phyloP scores from a whole-genome alignment of 192 early-diverging fungal genomes.

The Backusella mclennaniae region DNA sequence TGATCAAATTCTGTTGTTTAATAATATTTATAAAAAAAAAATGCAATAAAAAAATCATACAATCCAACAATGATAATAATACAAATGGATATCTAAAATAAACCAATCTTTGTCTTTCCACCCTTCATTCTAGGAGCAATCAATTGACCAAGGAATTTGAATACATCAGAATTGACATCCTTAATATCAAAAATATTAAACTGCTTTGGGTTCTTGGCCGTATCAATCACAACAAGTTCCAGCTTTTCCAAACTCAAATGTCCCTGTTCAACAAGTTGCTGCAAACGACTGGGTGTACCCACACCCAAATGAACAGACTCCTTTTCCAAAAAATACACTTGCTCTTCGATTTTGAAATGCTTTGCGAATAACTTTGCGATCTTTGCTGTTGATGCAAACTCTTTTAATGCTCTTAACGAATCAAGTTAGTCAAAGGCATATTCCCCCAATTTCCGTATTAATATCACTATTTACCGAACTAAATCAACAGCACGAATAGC shows the following conservation, averaged over 20 bases:
- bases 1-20: not conserved
- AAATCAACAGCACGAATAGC: constrained; percentile 66
- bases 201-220: constrained; percentile 54
- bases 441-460: not conserved
- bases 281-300: constrained; percentile 67
- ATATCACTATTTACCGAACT: constrained; percentile 30
- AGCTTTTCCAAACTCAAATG: constrained; percentile 57
- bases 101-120: constrained; percentile 29
- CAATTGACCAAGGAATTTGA: constrained; percentile 42
- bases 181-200: constrained; percentile 59
- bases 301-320: constrained; percentile 60
- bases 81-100: constrained; percentile 22
- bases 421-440: not conserved
- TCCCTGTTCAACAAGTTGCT: constrained; percentile 55
- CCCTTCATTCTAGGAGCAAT: constrained; percentile 26
- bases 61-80: not conserved
- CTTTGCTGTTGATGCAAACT: constrained; percentile 50
- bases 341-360: constrained; percentile 75
- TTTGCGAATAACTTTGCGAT: constrained; percentile 77
- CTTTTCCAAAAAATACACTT: constrained; percentile 52
- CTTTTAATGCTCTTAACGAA: constrained; percentile 37
- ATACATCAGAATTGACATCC: constrained; percentile 57
- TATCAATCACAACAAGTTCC: constrained; percentile 61
- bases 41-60: not conserved
- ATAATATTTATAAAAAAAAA: not conserved